Evolutionary conservation across 768 basidiomycete species (phyloP), one percentile per base, ranked within the genome.

Genomic region (Strobilomyces echinocephalus): DNA sequence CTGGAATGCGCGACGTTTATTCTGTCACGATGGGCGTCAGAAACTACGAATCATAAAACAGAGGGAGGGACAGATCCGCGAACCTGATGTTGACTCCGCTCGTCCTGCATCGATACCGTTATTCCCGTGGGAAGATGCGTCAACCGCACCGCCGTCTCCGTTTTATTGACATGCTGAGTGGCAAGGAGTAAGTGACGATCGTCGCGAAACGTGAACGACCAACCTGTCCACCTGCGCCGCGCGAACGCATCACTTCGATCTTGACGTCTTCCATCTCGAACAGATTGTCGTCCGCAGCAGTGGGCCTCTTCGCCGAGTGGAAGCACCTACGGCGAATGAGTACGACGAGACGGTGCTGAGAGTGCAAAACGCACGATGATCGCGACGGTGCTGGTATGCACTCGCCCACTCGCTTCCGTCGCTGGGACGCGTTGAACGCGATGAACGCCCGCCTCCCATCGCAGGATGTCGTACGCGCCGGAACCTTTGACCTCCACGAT

Each of bases 81-180:
- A 53, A 92, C 92, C 75, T 91, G 88, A 69, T 98, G 95, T 64
- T 99, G 97, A 66, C 88, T 91, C 7, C 95, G 82, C 60, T 95
- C 93, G 63, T 99, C 95, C 73, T 99, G 97, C 91, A 97, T 98
- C 8, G 93, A 94, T 8, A 98, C 95, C 1, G 87, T 88, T 50
- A 98, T 86, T 0, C 95, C 94, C 5, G 92, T 89, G 1, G 97
- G 95, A 14, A 88, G 72, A 63, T 99, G 97, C 0, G 93, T 95
- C 42, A 98, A 70, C 1, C 97, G 85, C 20, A 99, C 94, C 3
- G 97, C 95, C 3, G 95, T 97, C 71, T 99, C 97, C 0, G 97
- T 98, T 78, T 88, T 91, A 73, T 99, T 99, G 63, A 98, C 97
- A 71, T 98, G 95, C 88, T 97, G 54, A 5, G 12, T 16, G 26